Base-by-base conservation (phyloP, 2,329 filamentous ascomycete genomes). In the Nemania bipapillata region DNA sequence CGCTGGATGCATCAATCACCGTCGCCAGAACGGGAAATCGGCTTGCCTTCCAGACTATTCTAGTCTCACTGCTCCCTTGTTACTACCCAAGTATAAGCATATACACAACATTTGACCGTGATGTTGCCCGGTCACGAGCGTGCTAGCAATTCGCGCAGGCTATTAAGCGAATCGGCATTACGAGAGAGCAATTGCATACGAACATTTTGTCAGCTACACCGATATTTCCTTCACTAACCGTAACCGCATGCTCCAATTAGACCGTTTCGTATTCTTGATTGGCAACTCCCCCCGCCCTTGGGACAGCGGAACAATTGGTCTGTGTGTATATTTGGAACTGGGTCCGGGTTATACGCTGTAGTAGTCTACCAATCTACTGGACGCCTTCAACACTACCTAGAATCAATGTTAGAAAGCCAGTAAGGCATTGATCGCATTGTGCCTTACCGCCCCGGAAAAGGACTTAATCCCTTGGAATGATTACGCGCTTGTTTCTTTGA, bases 111-210 rank as follows among this genome's bases (percentile, higher is more conserved):
- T n/a, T n/a, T 22, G 22, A 37, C 26, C 7, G 56, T 15, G 49
- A 52, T 9, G 52, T 42, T 42, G 55, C 24, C 40, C 45, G 42
- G 30, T 50, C 32, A 40, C 32, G 24, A 60, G 37, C 24, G 45
- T 11, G 42, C 9, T 50, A 40, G 32, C 17, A 60, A 50, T 59
- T 64, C 35, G 65, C 17, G 40, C 49, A 12, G 47, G 54, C 42
- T 20, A 2, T 4, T 32, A 50, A 8, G 30, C 60, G 32, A 55
- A 32, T 12, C 15, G 37, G 37, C 7, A 20, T 59, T 49, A 57
- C 61, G 42, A 56, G 65, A 65, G 40, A 47, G 24, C 42, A 60
- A 65, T 62, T n/a, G 52, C 42, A 53, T 54, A 40, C 45, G 42
- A 57, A 45, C 5, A 20, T 66, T 20, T 47, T 50, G 56, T 22